These are phyloP conservation scores for Apostasia shenzhenica DNA, from an alignment of 106 monocot species.

Conservation along the genomic window DNA sequence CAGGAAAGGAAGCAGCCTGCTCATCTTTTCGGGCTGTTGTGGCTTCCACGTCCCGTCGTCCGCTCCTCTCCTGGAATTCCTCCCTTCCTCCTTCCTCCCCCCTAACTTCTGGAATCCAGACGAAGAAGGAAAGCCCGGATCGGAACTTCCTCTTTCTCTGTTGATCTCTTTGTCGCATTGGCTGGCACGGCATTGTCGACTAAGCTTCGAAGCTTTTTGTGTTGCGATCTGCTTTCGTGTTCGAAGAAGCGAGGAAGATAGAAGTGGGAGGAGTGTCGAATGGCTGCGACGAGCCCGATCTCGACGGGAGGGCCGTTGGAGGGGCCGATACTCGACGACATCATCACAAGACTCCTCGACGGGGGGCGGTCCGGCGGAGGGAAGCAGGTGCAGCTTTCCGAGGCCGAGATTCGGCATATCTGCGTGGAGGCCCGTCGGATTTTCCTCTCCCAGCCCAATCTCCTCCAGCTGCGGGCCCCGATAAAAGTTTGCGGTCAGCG, in stretches of 20 bases:
- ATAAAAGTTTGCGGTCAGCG: constrained; percentile 20
- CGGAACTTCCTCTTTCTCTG: no score
- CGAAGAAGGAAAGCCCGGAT: no score
- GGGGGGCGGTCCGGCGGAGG: constrained; percentile 6
- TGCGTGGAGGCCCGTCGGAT: constrained; percentile 10
- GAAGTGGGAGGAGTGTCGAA: neutral
- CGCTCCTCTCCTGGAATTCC: no score
- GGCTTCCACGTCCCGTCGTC: no score
- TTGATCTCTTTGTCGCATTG: no score
- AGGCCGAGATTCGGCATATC: constrained; percentile 19
- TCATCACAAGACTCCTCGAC: constrained; percentile 14
- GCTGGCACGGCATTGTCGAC: no score
- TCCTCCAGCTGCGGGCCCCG: constrained; percentile 15
- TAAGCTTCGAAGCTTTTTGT: neutral
- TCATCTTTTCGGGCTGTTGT: no score
- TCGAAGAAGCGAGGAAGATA: neutral
- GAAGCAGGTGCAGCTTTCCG: constrained; percentile 26
- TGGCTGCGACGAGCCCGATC: neutral
- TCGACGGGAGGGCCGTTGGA: neutral
- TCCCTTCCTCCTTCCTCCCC: no score
- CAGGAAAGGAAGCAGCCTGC: no score
- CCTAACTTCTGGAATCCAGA: no score
- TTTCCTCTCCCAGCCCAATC: constrained; percentile 21
- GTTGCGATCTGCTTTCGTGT: neutral
- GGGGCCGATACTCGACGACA: constrained; percentile 5